These are phyloP conservation scores for Pseudogymnoascus sp. DNA, from an alignment of 2,329 filamentous ascomycete species.

Conservation along the genomic window DNA sequence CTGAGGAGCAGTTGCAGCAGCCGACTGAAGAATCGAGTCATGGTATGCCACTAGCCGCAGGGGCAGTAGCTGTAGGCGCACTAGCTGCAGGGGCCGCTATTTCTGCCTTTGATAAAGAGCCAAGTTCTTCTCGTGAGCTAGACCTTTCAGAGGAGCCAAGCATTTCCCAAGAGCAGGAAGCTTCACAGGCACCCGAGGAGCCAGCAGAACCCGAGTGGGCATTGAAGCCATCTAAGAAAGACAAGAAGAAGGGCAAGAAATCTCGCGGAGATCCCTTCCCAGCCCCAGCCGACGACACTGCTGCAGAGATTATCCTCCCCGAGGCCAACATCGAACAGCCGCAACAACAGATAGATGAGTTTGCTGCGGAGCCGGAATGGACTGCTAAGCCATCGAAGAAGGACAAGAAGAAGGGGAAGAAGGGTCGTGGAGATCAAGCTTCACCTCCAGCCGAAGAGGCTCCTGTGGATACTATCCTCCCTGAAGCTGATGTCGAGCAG, in stretches of 20 bases:
- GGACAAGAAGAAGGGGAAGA: conserved; percentile 34
- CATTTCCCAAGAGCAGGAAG: neutral
- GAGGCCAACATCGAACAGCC: neutral
- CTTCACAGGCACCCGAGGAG: conserved; percentile 19
- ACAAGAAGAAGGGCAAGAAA: conserved; percentile 10
- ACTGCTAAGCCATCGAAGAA: conserved; percentile 26
- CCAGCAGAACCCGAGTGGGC: conserved; percentile 13
- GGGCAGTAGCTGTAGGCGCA: neutral
- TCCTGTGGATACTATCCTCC: neutral
- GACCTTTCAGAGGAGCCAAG: neutral
- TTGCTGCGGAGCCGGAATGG: neutral
- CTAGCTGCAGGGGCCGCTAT: neutral
- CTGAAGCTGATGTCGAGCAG: neutral
- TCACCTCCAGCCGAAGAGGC: neutral
- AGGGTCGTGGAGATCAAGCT: neutral
- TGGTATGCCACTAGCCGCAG: conserved; percentile 30
- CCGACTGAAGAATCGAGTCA: conserved; percentile 19
- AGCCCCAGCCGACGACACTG: neutral
- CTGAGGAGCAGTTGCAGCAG: neutral
- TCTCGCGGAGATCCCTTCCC: neutral
- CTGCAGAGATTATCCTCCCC: neutral
- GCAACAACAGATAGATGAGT: neutral
- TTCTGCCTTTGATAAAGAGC: neutral
- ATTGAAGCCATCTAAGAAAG: conserved; percentile 6
- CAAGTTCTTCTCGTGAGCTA: conserved; percentile 14